Percentiles rank a stretch among this genome's conserved stretches.
phyloP scores from a whole-genome alignment of 2,329 filamentous ascomycete species.

The Ilyonectria sp. region DNA sequence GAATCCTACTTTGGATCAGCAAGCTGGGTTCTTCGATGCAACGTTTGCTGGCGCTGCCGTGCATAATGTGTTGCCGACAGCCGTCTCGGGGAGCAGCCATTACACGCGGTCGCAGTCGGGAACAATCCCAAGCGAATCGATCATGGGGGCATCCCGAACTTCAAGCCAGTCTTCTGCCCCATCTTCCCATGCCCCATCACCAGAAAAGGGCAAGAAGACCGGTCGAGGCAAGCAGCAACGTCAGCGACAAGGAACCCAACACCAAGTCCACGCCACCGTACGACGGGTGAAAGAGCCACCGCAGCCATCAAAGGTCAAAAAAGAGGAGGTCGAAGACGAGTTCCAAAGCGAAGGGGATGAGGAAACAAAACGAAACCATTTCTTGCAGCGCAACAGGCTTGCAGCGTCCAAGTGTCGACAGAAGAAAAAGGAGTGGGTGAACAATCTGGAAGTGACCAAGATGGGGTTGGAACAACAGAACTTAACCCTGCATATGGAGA shows the following conservation, averaged over 20 bases:
- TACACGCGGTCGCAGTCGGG: slow-evolving; percentile 31
- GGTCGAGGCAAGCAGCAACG: slow-evolving; percentile 6
- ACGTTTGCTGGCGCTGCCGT: neutral
- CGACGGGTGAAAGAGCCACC: slow-evolving; percentile 8
- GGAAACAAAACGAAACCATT: slow-evolving; percentile 65
- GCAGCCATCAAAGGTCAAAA: slow-evolving; percentile 2
- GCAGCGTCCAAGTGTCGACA: slow-evolving; percentile 83
- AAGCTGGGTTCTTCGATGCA: slow-evolving; percentile 6
- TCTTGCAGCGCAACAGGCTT: slow-evolving; percentile 79
- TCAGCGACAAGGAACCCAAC: slow-evolving; percentile 3
- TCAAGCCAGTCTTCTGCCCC: slow-evolving; percentile 42
- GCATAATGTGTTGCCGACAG: neutral
- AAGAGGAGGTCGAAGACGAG: slow-evolving; percentile 17
- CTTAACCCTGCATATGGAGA: slow-evolving; percentile 59
- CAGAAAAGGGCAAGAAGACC: slow-evolving; percentile 5
- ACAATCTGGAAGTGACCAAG: slow-evolving; percentile 64
- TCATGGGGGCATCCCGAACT: slow-evolving; percentile 26
- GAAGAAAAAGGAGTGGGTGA: slow-evolving; percentile 72
- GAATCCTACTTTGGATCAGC: slow-evolving; percentile 18
- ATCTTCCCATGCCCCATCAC: slow-evolving; percentile 11
- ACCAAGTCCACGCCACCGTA: slow-evolving; percentile 4
- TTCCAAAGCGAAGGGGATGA: slow-evolving; percentile 48
- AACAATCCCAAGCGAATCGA: slow-evolving; percentile 16
- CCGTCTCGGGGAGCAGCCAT: neutral
- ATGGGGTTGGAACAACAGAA: slow-evolving; percentile 61